A percentile compares a stretch with the other conserved stretches of the same genome.
phyloP scores from a whole-genome alignment of 1,139 yeast species.

The Yamadazyma kanchanaburiensis region DNA sequence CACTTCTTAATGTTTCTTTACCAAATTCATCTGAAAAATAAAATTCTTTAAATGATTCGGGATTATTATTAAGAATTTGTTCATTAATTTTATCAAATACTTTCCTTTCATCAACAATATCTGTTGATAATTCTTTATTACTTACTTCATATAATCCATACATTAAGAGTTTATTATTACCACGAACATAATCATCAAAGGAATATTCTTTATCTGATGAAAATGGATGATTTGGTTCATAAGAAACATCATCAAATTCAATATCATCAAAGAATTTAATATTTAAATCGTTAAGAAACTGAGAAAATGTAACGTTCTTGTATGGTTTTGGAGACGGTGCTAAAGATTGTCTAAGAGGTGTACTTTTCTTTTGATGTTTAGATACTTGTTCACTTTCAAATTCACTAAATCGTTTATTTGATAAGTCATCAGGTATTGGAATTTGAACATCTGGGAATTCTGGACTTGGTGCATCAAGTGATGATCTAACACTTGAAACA shows the following conservation, averaged over 20 bases:
- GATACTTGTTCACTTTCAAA: slow-evolving; percentile 6
- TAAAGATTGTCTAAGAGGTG: neutral
- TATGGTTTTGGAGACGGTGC: too few relatives aligned
- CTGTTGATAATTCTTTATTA: slow-evolving; percentile 49
- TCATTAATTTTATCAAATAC: slow-evolving; percentile 42
- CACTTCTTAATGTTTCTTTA: slow-evolving; percentile 36
- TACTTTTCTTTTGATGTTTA: slow-evolving; percentile 8
- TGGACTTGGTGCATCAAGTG: slow-evolving; percentile 5
- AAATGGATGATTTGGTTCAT: slow-evolving; percentile 5
- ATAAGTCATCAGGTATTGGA: slow-evolving; percentile 14
- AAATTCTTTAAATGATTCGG: slow-evolving; percentile 47
- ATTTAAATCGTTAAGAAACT: slow-evolving; percentile 46
- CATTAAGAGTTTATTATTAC: slow-evolving; percentile 30
- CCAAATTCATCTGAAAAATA: slow-evolving; percentile 35
- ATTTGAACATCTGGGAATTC: slow-evolving; percentile 14
- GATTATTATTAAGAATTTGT: slow-evolving; percentile 44
- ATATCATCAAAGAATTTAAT: slow-evolving; percentile 52
- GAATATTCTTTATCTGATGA: slow-evolving; percentile 12
- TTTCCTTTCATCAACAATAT: slow-evolving; percentile 46
- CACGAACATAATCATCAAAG: slow-evolving; percentile 28
- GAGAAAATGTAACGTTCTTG: slow-evolving; percentile 33
- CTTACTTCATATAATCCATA: slow-evolving; percentile 51
- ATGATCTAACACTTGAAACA: neutral
- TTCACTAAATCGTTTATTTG: slow-evolving; percentile 11
- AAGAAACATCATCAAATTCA: slow-evolving; percentile 33